These are phyloP conservation scores for Podospora didyma DNA, from an alignment of 495 filamentous ascomycete genomes.

Conservation along the genomic window DNA sequence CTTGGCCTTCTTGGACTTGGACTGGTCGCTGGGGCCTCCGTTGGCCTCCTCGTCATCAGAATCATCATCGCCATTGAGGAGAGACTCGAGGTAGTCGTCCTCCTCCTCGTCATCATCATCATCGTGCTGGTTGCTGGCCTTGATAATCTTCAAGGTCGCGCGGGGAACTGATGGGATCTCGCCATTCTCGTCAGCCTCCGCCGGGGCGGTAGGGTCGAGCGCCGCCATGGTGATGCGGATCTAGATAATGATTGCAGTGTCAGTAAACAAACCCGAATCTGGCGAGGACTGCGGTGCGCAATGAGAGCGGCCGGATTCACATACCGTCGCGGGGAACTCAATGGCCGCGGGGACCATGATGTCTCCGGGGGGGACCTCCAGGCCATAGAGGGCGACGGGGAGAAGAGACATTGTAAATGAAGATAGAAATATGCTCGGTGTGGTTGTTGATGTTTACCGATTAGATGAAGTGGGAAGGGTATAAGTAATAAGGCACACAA, in stretches of 20 bases:
- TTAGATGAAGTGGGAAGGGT: neutral
- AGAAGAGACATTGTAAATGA: constrained; percentile 33
- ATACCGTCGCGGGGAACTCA: constrained; percentile 77
- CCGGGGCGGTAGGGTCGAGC: constrained; percentile 79
- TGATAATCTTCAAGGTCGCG: constrained; percentile 87
- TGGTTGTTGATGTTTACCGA: neutral
- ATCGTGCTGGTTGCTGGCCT: constrained; percentile 51
- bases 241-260: constrained; percentile 39
- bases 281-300: neutral
- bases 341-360: constrained; percentile 67
- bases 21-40: constrained; percentile 83
- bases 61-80: constrained; percentile 57
- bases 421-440: neutral
- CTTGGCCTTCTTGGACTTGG: constrained; percentile 79
- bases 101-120: constrained; percentile 60
- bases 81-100: constrained; percentile 51
- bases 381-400: constrained; percentile 84
- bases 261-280: constrained; percentile 1
- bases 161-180: constrained; percentile 60
- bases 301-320: constrained; percentile 31
- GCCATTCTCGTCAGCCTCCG: constrained; percentile 59
- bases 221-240: constrained; percentile 98
- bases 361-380: constrained; percentile 78
- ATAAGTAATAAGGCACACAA: neutral
- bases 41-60: constrained; percentile 71